Evolutionary conservation across 345 rosid genomes (phyloP).

Genomic region (Bruguiera parviflora): DNA sequence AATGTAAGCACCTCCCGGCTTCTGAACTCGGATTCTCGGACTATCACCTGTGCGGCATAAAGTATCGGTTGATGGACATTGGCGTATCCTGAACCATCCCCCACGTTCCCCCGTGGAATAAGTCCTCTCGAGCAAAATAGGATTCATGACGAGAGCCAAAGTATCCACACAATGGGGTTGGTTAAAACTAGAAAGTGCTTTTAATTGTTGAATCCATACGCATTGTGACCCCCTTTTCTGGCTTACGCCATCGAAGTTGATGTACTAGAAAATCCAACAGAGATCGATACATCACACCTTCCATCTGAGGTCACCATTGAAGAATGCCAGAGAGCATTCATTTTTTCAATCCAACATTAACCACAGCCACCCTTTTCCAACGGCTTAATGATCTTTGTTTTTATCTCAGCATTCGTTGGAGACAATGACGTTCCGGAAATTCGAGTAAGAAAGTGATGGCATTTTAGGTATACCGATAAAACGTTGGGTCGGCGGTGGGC

Average conservation of each 20-base stretch:
- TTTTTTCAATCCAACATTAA: not conserved
- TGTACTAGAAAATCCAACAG: not conserved
- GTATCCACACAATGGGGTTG: too few species aligned
- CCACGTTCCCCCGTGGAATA: too few species aligned
- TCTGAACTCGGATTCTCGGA: too few species aligned
- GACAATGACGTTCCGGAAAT: conserved; percentile 13
- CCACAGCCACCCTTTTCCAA: not conserved
- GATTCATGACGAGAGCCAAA: not conserved
- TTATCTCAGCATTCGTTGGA: too few species aligned
- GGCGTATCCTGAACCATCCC: too few species aligned
- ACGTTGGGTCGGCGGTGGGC: too few species aligned
- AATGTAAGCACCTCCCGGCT: too few species aligned
- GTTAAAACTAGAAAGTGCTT: not conserved
- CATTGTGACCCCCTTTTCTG: not conserved
- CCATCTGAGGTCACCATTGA: not conserved
- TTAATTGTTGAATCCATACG: conserved; percentile 6
- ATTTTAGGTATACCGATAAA: conserved; percentile 25
- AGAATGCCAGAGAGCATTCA: too few species aligned
- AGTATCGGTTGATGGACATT: too few species aligned
- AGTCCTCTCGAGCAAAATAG: too few species aligned
- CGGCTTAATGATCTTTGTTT: not conserved
- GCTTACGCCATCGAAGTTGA: not conserved
- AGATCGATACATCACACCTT: conserved; percentile 9
- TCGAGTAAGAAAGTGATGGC: conserved; percentile 9
- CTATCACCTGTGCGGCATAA: too few species aligned